Base-by-base conservation (phyloP, 805 yeast species). In the Saturnispora gosingensis region DNA sequence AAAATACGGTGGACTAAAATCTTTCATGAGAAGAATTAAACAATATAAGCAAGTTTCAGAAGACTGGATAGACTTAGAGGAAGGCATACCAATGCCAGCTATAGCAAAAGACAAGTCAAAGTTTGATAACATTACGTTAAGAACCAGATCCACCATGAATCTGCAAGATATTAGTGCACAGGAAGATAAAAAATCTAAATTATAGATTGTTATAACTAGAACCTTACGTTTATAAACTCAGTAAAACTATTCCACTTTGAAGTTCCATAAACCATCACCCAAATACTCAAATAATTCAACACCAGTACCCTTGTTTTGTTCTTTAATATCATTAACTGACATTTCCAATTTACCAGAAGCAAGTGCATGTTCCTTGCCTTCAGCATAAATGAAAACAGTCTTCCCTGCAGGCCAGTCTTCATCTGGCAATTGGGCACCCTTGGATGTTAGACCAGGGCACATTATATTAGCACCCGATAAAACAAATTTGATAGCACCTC, bases 401-500 rank as follows among this genome's bases (percentile, higher is more conserved):
- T 82, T 73, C 50, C 77, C 95, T 58, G 79, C 74, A 42, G 77
- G 81, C 53, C 81, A 64, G 38, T 83, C 79, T 30, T 83, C 83
- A 24, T 82, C 90, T 20, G 97, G 96, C 54, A 89, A 72, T 50
- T 70, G 68, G 20, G 95, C 97, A 42, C 97, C 96, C 2, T 83
- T 75, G 18, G 93, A 82, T 0, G 96, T 88, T 56, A 88, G 75
- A 18, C 97, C 97, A 3, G 96, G 96, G 68, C 97, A 90, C 98
- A 90, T 90, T 62, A 90, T 86, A 63, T 90, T 90, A 28, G 97
- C 97, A 52, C 97, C 98, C 4, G 95, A 84, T n/a, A 90, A 71
- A 25, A 90, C 93, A 63, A 90, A 90, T 68, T 90, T 90, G 66
- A 90, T 90, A 48, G 98, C 98, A 53, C 98, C 98, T 65, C 97